Base-by-base conservation (phyloP, 164 flowering plant genomes). In the Houttuynia cordata region DNA sequence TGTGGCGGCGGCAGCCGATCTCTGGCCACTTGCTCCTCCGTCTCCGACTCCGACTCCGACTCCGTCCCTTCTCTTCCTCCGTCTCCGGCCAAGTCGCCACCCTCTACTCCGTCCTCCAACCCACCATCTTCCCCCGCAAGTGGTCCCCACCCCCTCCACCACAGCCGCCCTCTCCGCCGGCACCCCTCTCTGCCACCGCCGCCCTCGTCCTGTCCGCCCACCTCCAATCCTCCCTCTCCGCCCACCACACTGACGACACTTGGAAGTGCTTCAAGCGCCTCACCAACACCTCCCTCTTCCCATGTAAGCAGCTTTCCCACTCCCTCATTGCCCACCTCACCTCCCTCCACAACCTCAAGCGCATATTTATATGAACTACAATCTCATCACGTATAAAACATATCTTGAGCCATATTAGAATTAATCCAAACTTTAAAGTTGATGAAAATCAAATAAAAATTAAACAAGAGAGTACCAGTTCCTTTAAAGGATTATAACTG, bases 261-360 rank as follows among this genome's bases (percentile, higher is more conserved):
- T 93, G 99, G 99, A 88, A 81, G 63, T 81, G 86, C 41, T 93
- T 93, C 83, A 88, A 88, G 70, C 52, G 79, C 25, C 85, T 88
- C 59, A 82, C 89, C 19, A 41, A 58, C 71, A 53, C 61, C 65
- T 76, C 90, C 34, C 40, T 64, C 21, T 75, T 79, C 55, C 95
- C 97, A 18, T 62, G 73, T 64, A 82, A 81, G 75, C 66, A 73
- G 37, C 84, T 94, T 66, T 70, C 83, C 18, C 81, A 88, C 71
- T 77, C 88, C 4, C 77, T 94, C 30, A 85, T 91, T 24, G 56
- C 83, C 52, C 83, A 86, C 63, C 71, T 94, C 64, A 80, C 82
- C 64, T 81, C 87, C 17, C 70, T 63, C 22, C 91, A 76, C 60
- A 94, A 79, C 60, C 83, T 91, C 57, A 94, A 91, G 63, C 76